Conservation (phyloP, 1,139 yeast genomes). For the Suhomyces wounanorum region DNA sequence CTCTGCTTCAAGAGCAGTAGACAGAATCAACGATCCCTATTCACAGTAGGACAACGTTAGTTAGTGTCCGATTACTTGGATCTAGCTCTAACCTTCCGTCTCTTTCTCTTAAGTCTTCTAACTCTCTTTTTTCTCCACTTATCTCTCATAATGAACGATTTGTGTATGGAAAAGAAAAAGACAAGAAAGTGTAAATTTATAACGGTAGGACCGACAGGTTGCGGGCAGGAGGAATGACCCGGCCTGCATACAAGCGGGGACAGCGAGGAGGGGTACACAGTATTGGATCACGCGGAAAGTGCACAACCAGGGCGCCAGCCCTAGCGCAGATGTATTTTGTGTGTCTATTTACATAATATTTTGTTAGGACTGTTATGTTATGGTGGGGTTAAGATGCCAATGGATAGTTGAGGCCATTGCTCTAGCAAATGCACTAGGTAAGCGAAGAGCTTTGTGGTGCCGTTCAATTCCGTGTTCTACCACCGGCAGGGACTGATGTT, state of each 20-base stretch:
- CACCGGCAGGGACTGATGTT: too few species aligned
- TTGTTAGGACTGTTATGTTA: not conserved
- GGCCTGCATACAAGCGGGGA: slow-evolving; percentile 4
- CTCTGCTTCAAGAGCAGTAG: slow-evolving; percentile 4
- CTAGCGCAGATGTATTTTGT: not conserved
- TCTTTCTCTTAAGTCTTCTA: slow-evolving; percentile 99
- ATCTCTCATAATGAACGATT: slow-evolving; percentile 68
- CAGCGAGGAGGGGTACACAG: not conserved
- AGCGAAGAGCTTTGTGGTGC: too few species aligned
- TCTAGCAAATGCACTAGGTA: too few species aligned
- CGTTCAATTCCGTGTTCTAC: too few species aligned
- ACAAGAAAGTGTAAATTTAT: slow-evolving; percentile 16
- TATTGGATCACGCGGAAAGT: slow-evolving; percentile 9
- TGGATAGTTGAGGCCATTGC: too few species aligned
- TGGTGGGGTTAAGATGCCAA: too few species aligned
- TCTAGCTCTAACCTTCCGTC: slow-evolving; percentile 99
- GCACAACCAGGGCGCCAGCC: slow-evolving; percentile 11
- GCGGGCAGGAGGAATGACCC: slow-evolving; percentile 8
- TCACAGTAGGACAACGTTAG: slow-evolving; percentile 6
- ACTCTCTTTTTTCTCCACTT: slow-evolving; percentile 99
- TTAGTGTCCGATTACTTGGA: slow-evolving; percentile 75
- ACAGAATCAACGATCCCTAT: slow-evolving; percentile 11
- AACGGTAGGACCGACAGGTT: slow-evolving; percentile 10
- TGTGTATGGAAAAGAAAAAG: slow-evolving; percentile 23
- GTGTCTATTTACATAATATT: not conserved